Base-by-base conservation (phyloP, 176 grass and related monocot genomes). In the Carex pumila region DNA sequence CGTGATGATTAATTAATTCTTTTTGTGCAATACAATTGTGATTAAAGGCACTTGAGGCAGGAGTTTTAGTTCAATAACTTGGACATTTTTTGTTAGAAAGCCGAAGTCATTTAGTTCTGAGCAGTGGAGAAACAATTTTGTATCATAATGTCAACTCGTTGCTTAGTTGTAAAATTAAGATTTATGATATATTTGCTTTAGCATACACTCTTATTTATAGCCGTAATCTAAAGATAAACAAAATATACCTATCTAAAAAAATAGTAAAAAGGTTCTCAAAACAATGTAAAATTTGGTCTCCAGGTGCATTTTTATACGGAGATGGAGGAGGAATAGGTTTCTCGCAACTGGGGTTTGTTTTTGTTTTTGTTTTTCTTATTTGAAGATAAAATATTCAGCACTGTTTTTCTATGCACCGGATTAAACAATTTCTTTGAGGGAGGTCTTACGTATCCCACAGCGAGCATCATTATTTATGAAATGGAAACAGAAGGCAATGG, bases 1-100 rank as follows among this genome's bases (percentile, higher is more conserved):
- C 91, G 56, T 98, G 89, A 89, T 15, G 61, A 47, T 71, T 2
- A 71, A 4, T 29, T 53, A 18, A 39, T 70, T 13, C 12, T 19
- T 53, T 52, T 25, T 74, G 11, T 52, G 45, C 47, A 53, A 30
- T 45, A 86, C 14, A 79, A 55, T 70, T 85, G 14, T 58, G 10
- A 67, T 45, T 53, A 47, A 83, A 83, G 81, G 64, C 29, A 47
- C 69, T 50, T 30, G 22, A 60, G 36, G 21, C 36, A 6, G 34
- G 45, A 79, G 18, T 64, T 78, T 3, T 53, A 64, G 7, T 78
- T 84, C 56, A 22, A 75, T 41, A 61, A 29, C 43, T 57, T 71
- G 36, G 30, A 61, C 12, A 45, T 15, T 62, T 50, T 80, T 61
- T 61, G 12, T 82, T 21, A 53, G 45, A 49, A 49, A 82, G 19